These are phyloP conservation scores for Cystobasidium tubakii DNA, from an alignment of 768 basidiomycete genomes.

Conservation along the genomic window DNA sequence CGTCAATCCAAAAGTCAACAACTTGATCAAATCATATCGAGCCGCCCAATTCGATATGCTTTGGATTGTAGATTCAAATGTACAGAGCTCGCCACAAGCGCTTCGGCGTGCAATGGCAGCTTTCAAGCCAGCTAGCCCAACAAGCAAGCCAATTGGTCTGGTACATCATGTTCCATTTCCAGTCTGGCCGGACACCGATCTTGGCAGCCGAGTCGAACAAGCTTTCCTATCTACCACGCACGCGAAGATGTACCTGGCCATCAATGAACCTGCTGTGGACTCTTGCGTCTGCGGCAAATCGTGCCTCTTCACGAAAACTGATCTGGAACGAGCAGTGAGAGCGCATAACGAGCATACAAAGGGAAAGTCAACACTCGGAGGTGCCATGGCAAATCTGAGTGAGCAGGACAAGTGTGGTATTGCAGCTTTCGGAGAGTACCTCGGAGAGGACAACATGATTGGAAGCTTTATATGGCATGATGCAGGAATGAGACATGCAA, in stretches of 20 bases:
- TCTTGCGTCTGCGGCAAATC: constrained; percentile 98
- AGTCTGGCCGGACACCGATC: constrained; percentile 59
- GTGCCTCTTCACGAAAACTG: constrained; percentile 83
- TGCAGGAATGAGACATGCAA: constrained; percentile 73
- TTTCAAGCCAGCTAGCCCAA: constrained; percentile 57
- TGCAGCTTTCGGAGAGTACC: constrained; percentile 72
- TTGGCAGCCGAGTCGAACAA: constrained; percentile 82
- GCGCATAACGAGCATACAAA: constrained; percentile 46
- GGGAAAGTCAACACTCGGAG: constrained; percentile 3
- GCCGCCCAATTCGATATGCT: constrained; percentile 79
- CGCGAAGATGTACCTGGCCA: constrained; percentile 98
- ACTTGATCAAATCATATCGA: constrained; percentile 76
- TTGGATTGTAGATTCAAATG: constrained; percentile 96
- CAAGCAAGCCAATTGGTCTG: constrained; percentile 58
- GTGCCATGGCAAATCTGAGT: constrained; percentile 22
- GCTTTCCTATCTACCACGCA: constrained; percentile 96
- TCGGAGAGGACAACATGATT: constrained; percentile 99
- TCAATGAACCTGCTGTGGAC: constrained; percentile 79
- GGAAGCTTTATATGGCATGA: constrained; percentile 89
- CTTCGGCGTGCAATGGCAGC: constrained; percentile 67
- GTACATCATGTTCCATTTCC: constrained; percentile 96
- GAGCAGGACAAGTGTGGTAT: constrained; percentile 55
- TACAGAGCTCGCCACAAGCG: constrained; percentile 68
- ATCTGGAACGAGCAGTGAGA: constrained; percentile 69
- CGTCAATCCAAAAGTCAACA: constrained; percentile 96